These are phyloP conservation scores for Coniochaeta ligniaria DNA, from an alignment of 2,329 filamentous ascomycete species.

Conservation along the genomic window DNA sequence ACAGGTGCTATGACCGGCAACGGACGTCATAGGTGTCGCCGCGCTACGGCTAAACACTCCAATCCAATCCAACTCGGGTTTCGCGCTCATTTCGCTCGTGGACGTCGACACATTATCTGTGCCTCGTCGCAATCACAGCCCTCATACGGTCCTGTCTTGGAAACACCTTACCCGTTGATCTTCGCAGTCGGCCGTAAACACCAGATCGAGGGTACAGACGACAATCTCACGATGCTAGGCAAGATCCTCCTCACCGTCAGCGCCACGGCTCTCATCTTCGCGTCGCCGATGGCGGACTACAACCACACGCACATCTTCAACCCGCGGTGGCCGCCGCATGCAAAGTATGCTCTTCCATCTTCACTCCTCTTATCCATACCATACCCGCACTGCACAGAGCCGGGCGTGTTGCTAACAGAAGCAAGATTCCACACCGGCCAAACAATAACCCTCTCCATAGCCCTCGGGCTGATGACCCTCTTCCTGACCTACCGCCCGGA, in stretches of 20 bases:
- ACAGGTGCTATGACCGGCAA: neutral
- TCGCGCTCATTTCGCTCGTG: neutral
- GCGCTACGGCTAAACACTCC: too few relatives aligned
- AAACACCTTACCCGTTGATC: too few relatives aligned
- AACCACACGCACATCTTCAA: constrained; percentile 34
- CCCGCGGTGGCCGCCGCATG: constrained; percentile 36
- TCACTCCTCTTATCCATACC: too few relatives aligned
- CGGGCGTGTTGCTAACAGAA: neutral
- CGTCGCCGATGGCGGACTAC: constrained; percentile 29
- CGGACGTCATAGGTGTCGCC: neutral
- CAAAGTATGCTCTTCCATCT: constrained; percentile 24
- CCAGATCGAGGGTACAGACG: too few relatives aligned
- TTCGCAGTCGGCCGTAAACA: neutral
- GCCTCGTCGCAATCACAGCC: too few relatives aligned
- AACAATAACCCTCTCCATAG: constrained; percentile 30
- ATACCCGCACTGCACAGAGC: too few relatives aligned
- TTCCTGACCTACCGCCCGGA: constrained; percentile 22
- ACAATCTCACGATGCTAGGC: constrained; percentile 21
- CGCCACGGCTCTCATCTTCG: constrained; percentile 26
- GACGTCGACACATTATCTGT: too few relatives aligned
- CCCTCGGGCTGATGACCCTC: constrained; percentile 29
- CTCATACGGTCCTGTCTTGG: too few relatives aligned
- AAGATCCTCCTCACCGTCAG: constrained; percentile 33
- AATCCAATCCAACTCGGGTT: neutral
- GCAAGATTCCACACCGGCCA: constrained; percentile 31